A percentile compares a stretch with the other conserved stretches of the same genome.
Evolutionary conservation across 768 basidiomycete genomes (phyloP).

Genomic region (Tylopilus balloui): DNA sequence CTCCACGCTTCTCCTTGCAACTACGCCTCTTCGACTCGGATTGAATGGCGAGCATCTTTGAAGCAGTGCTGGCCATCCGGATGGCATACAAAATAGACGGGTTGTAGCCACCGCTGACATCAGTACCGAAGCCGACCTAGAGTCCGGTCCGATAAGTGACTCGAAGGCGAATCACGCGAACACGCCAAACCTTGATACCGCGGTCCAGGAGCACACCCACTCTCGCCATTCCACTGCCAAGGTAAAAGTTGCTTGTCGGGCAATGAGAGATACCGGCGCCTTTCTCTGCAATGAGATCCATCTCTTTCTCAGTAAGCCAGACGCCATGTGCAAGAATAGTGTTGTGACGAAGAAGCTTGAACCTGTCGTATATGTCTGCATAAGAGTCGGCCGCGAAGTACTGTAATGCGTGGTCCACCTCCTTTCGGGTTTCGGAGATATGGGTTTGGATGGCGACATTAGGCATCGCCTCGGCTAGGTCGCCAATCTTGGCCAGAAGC

Average conservation of each 20-base stretch:
- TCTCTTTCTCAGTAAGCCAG: constrained; percentile 69
- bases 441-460: constrained; percentile 85
- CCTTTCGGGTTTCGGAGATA: constrained; percentile 77
- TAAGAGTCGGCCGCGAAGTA: constrained; percentile 72
- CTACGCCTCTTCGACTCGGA: constrained; percentile 13
- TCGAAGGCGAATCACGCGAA: background rate
- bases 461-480: constrained; percentile 54
- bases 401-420: constrained; percentile 59
- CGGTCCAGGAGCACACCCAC: constrained; percentile 76
- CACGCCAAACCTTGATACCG: constrained; percentile 70
- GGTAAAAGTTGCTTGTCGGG: constrained; percentile 89
- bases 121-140: constrained; percentile 92
- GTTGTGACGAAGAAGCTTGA: constrained; percentile 67
- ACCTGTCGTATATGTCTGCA: constrained; percentile 76
- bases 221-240: constrained; percentile 79
- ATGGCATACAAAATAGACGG: constrained; percentile 74
- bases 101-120: constrained; percentile 84
- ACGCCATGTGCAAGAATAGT: constrained; percentile 89
- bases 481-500: constrained; percentile 60
- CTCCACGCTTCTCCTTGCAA: background rate
- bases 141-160: constrained; percentile 3
- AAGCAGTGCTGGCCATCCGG: constrained; percentile 72
- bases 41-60: constrained; percentile 68
- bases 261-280: constrained; percentile 86
- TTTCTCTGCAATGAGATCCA: constrained; percentile 60